Base-by-base conservation (phyloP, 1,284 basidiomycete species). In the Cutaneotrichosporon cavernicola region DNA sequence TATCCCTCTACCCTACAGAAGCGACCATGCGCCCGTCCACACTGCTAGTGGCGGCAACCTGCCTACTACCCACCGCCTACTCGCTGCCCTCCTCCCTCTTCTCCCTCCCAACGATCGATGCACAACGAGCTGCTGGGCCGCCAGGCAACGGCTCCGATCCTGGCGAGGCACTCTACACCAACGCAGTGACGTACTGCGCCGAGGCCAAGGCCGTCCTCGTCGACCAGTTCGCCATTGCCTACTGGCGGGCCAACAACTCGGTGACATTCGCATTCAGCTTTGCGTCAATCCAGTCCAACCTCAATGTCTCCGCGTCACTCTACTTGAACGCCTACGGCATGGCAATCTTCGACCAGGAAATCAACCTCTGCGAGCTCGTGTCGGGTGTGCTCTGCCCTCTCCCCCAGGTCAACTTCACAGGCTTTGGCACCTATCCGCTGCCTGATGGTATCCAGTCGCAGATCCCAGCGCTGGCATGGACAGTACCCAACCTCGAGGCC, bases 401-500 rank as follows among this genome's bases (percentile, higher is more conserved):
- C 4, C 92, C 92, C 2, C 84, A 86, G 72, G 90, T 92, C 83
- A 90, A 92, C 73, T 92, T 96, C 74, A 88, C 87, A 22, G 84
- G 84, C 50, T 85, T 86, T 13, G 91, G 92, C 69, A 86, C 88
- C 5, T 84, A 94, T 65, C 83, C 86, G 2, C 83, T 97, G 1
- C 91, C 92, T 0, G 75, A 72, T n/a, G 68, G 72, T 11, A 78
- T 80, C 60, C 76, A 82, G 21, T 78, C 81, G 49, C 79, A 83
- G 62, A 84, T 98, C 16, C 94, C 95, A 0, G 76, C 77, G 16
- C 90, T 97, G 65, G 93, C 90, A 0, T 99, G 89, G 79, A 84
- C 83, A 26, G 89, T 99, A 30, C 96, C 96, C 10, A 90, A 98
- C 77, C 84, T 98, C 16, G 93, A 98, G 77, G 93, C 90, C 1